Evolutionary conservation across 225 moss, liverwort and hornwort genomes (phyloP).

Genomic region (Physcomitrium patens): DNA sequence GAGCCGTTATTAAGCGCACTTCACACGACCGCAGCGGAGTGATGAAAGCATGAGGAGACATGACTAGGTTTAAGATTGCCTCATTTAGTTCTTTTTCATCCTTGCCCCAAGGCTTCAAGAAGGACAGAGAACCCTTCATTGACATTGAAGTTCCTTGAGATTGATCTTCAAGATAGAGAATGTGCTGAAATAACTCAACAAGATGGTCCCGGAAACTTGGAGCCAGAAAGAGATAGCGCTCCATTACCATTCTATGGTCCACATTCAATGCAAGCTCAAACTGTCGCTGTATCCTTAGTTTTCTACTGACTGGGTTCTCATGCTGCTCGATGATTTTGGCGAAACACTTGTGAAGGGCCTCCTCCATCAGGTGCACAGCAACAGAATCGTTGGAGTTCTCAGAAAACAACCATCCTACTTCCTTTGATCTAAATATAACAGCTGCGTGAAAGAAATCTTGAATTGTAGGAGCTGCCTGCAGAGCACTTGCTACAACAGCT

Average conservation of each 20-base stretch:
- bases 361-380: conserved; percentile 34
- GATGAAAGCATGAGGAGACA: conserved; percentile 41
- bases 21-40: conserved; percentile 36
- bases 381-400: conserved; percentile 23
- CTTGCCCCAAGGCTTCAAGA: conserved; percentile 24
- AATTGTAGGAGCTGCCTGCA: conserved; percentile 49
- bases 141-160: conserved; percentile 16
- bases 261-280: conserved; percentile 44
- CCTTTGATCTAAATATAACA: conserved; percentile 9
- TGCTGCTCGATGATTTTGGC: conserved; percentile 32
- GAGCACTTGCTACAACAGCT: conserved; percentile 37
- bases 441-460: conserved; percentile 40
- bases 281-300: conserved; percentile 43
- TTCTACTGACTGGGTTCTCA: conserved; percentile 29
- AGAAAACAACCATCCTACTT: conserved; percentile 34
- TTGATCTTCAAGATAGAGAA: conserved; percentile 37
- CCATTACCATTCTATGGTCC: conserved; percentile 11
- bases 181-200: conserved; percentile 37
- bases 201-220: conserved; percentile 43
- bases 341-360: conserved; percentile 41
- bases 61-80: conserved; percentile 31
- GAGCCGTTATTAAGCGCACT: conserved; percentile 31
- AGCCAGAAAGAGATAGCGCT: conserved; percentile 31
- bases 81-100: conserved; percentile 1
- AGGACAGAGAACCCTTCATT: conserved; percentile 18